These are phyloP conservation scores for Candida oleophila DNA, from an alignment of 805 yeast genomes.

Conservation along the genomic window DNA sequence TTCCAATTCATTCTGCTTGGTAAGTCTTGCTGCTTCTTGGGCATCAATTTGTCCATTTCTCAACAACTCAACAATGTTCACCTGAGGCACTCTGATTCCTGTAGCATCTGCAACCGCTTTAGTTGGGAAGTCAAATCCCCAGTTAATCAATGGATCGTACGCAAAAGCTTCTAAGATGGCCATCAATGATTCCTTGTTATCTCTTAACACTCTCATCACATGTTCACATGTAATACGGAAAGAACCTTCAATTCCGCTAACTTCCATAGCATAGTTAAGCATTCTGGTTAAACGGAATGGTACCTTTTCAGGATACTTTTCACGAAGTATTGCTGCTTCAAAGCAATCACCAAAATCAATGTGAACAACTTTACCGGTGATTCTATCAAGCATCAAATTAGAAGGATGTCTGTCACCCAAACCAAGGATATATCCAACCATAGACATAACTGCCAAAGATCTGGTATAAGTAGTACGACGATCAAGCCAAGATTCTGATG, in stretches of 20 bases:
- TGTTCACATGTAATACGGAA: conserved; percentile 95
- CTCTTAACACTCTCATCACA: conserved; percentile 92
- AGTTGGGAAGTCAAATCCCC: conserved; percentile 96
- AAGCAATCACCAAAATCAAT: conserved; percentile 99
- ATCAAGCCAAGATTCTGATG: conserved; percentile 97
- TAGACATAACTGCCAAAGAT: conserved; percentile 96
- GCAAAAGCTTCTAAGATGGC: conserved; percentile 98
- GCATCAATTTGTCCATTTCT: conserved; percentile 75
- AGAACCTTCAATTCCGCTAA: conserved; percentile 96
- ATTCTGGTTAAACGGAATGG: conserved; percentile 96
- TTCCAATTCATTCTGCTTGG: conserved; percentile 67
- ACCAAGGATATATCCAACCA: conserved; percentile 97
- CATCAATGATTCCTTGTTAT: conserved; percentile 93
- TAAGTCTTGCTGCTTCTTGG: conserved; percentile 70
- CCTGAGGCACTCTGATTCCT: conserved; percentile 64
- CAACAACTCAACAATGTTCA: conserved; percentile 67
- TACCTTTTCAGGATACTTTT: conserved; percentile 96
- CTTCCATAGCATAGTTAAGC: conserved; percentile 98
- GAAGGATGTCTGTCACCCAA: conserved; percentile 98
- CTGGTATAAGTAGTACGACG: conserved; percentile 95
- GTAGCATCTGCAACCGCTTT: conserved; percentile 73
- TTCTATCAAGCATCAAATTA: conserved; percentile 89
- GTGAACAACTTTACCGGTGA: conserved; percentile 93
- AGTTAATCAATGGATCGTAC: conserved; percentile 94
- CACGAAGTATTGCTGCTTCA: conserved; percentile 95